A percentile compares a stretch with the other conserved stretches of the same genome.
phyloP scores from a whole-genome alignment of 495 filamentous ascomycete genomes.

The Podospora didyma region DNA sequence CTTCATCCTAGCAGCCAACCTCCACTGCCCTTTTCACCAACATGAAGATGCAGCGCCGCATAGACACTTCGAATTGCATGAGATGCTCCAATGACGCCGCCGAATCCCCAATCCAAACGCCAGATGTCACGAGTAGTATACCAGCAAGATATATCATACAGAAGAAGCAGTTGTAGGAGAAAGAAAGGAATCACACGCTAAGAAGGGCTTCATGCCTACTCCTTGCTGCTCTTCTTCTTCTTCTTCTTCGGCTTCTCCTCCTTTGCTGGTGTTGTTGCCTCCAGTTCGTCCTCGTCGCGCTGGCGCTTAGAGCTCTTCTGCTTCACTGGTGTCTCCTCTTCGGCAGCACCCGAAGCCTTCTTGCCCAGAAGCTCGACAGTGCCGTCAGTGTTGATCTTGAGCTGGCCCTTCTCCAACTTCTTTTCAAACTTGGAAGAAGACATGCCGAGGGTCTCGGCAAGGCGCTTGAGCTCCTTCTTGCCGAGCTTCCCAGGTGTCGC shows the following conservation, averaged over 20 bases:
- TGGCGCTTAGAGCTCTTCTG: slow-evolving; percentile 43
- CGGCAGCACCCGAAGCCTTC: slow-evolving; percentile 60
- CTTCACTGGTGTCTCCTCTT: slow-evolving; percentile 41
- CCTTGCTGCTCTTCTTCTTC: slow-evolving; percentile 47
- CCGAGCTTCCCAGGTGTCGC: slow-evolving; percentile 36
- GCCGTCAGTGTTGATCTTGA: slow-evolving; percentile 54
- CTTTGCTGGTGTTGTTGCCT: slow-evolving; percentile 27
- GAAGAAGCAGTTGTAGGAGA: slow-evolving; percentile 15
- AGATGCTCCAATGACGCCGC: slow-evolving; percentile 24
- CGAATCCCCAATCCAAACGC: slow-evolving; percentile 30
- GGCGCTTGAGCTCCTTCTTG: slow-evolving; percentile 47
- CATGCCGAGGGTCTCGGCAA: slow-evolving; percentile 58
- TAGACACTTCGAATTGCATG: slow-evolving; percentile 18
- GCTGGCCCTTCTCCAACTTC: slow-evolving; percentile 61
- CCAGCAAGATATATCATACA: slow-evolving; percentile 36
- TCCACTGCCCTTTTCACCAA: slow-evolving; percentile 12
- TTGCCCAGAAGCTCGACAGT: slow-evolving; percentile 58
- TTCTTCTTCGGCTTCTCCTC: slow-evolving; percentile 41
- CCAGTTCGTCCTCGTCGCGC: slow-evolving; percentile 26
- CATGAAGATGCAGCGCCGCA: slow-evolving; percentile 16
- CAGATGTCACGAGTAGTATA: slow-evolving; percentile 25
- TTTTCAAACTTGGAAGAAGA: slow-evolving; percentile 62
- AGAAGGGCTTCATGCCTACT: slow-evolving; percentile 16
- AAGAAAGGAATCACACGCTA: slow-evolving; percentile 10
- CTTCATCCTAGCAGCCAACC: neutral